Percentiles rank a stretch among this genome's conserved stretches.
Conservation (phyloP, 2,329 filamentous ascomycete genomes). For the Alternaria novae-zelandiae region DNA sequence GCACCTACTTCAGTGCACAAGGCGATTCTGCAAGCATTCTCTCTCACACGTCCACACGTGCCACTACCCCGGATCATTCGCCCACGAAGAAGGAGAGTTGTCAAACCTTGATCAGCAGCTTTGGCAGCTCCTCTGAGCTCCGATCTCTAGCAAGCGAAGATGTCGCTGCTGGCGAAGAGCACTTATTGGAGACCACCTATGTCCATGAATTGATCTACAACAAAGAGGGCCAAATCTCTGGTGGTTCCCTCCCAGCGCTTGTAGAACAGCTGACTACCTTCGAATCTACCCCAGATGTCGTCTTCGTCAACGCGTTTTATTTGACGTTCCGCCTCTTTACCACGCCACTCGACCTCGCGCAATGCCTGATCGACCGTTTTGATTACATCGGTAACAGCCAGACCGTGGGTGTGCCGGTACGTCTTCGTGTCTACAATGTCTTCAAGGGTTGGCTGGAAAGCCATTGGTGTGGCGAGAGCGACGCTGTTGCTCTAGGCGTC, state of each 20-base stretch:
- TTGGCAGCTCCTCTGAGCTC: conserved; percentile 69
- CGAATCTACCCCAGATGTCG: conserved; percentile 87
- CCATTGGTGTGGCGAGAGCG: conserved; percentile 86
- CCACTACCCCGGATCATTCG: conserved; percentile 79
- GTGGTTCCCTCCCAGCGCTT: conserved; percentile 85
- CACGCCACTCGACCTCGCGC: conserved; percentile 77
- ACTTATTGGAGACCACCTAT: conserved; percentile 88
- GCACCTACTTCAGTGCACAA: conserved; percentile 75
- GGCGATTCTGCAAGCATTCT: conserved; percentile 81
- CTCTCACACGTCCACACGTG: conserved; percentile 84
- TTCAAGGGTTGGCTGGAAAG: conserved; percentile 98
- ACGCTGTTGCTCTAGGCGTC: conserved; percentile 74
- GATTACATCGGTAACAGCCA: conserved; percentile 85
- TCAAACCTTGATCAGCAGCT: conserved; percentile 66
- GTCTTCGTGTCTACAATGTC: conserved; percentile 90
- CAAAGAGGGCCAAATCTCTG: conserved; percentile 93
- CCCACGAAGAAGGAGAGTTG: conserved; percentile 61
- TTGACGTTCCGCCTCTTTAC: conserved; percentile 95
- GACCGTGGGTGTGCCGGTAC: conserved; percentile 77
- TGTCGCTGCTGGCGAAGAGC: conserved; percentile 77
- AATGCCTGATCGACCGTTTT: conserved; percentile 86
- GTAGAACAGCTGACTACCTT: conserved; percentile 95
- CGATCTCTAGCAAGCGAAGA: conserved; percentile 73
- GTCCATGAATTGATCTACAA: conserved; percentile 92
- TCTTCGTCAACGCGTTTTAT: conserved; percentile 94